Percentiles rank a stretch among this genome's conserved stretches.
Conservation (phyloP, 1,284 basidiomycete genomes). For the Boletus subluridellus region DNA sequence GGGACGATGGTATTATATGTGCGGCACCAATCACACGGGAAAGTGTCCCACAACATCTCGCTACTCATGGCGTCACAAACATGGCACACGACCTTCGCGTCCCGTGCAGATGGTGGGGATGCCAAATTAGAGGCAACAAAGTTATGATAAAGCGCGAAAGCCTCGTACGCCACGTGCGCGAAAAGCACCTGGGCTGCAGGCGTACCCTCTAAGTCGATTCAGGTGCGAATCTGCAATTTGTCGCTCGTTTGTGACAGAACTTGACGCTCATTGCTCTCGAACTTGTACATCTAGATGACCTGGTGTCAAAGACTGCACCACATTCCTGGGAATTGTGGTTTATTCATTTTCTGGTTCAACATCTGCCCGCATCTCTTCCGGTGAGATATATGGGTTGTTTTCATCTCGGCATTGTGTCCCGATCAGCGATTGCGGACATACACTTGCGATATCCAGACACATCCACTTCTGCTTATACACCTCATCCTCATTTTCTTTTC, state of each 20-base stretch:
- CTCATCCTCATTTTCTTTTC: no score
- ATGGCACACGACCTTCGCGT: rapidly evolving
- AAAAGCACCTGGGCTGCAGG: conserved; percentile 20
- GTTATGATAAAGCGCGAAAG: conserved; percentile 19
- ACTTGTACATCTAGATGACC: background rate
- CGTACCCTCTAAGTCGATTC: conserved; percentile 3
- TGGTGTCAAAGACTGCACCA: background rate
- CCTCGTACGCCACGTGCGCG: conserved; percentile 21
- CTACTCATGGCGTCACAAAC: conserved; percentile 8
- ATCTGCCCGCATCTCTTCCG: background rate
- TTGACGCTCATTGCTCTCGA: background rate
- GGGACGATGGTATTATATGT: conserved; percentile 8
- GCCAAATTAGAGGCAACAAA: conserved; percentile 3
- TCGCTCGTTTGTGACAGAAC: background rate
- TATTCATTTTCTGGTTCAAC: background rate
- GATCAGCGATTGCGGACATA: background rate
- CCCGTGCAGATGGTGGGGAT: conserved; percentile 20
- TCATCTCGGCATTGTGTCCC: background rate
- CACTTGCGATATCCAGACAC: no score
- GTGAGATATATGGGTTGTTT: background rate
- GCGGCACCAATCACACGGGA: background rate
- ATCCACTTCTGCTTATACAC: no score
- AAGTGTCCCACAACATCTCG: conserved; percentile 13
- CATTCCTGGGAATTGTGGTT: background rate
- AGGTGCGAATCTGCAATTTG: background rate